Evolutionary conservation across 805 yeast species (phyloP), one percentile per base, ranked within the genome.

Genomic region (Wickerhamiella cacticola): DNA sequence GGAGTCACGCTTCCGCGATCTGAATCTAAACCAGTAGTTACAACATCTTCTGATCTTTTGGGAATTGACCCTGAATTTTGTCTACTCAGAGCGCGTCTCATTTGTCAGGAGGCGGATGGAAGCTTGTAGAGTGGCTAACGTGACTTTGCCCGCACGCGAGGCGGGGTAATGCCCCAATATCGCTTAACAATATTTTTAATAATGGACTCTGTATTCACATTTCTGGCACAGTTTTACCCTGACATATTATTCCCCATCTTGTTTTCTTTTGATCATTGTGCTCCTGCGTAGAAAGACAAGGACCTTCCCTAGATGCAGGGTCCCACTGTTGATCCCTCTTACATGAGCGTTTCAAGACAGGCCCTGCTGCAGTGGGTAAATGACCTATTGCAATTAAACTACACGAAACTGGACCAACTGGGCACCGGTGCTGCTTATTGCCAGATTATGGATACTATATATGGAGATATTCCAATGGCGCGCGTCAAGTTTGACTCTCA

Each of bases 391-490:
- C 73, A 73, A 39, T 64, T 87, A 36, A 69, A 78, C 52, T 76
- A 83, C 57, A 70, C 77, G 31, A 85, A 82, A 60, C 81, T 92
- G 1, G 98, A 92, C 61, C 88, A 88, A 63, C 80, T 96, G 60
- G 99, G 99, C 15, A 76, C 82, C 2, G 99, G 99, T 1, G 96
- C 96, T 1, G 89, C 86, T 1, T 89, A 85, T 62, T 87, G 96
- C 63, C 96, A 88, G 67, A 73, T 92, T 34, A 71, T 89, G 69
- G 96, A 92, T 63, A 76, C 87, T 6, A 78, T 92, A 16, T 83
- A 71, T 57, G 79, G 81, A 8, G 95, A 86, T 55, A 72, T 92
- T 16, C 92, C 96, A 1, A 75, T 89, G 80, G 59, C 67, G 43
- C 76, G 80, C 56, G 94, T 89, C 47, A 80, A 76, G 57, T 86